These are phyloP conservation scores for Suillus plorans DNA, from an alignment of 768 basidiomycete genomes.

Conservation along the genomic window DNA sequence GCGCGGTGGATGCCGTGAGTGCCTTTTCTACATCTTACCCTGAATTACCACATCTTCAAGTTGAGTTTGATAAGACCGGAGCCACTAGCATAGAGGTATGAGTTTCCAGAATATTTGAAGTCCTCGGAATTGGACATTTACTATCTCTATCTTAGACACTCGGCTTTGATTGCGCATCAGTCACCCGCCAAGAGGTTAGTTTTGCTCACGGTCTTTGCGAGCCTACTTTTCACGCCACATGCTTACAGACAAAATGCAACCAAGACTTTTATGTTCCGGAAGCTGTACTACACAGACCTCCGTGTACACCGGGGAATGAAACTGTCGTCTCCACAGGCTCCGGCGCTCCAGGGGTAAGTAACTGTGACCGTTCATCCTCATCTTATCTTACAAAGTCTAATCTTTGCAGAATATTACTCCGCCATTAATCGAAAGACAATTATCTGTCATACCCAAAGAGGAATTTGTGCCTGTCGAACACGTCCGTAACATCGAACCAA, in stretches of 20 bases:
- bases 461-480: neutral
- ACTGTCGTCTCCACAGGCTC: neutral
- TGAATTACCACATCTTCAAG: neutral
- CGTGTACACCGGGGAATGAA: neutral
- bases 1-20: neutral
- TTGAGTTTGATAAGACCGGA: neutral
- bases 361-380: neutral
- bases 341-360: neutral
- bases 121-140: neutral
- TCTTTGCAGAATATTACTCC: neutral
- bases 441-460: neutral
- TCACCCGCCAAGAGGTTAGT: conserved; percentile 1
- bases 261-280: neutral
- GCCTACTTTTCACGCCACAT: neutral
- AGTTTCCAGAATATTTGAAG: neutral
- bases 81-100: neutral
- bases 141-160: neutral
- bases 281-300: neutral
- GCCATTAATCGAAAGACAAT: neutral
- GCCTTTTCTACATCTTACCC: neutral
- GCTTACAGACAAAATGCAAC: neutral
- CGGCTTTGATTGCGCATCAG: neutral
- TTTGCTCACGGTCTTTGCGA: neutral
- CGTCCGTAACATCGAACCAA: neutral
- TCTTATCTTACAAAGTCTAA: neutral